Percentiles rank a stretch among this genome's conserved stretches.
Conservation (phyloP, 306 rosid genomes). For the Pachyrhizus erosus region DNA sequence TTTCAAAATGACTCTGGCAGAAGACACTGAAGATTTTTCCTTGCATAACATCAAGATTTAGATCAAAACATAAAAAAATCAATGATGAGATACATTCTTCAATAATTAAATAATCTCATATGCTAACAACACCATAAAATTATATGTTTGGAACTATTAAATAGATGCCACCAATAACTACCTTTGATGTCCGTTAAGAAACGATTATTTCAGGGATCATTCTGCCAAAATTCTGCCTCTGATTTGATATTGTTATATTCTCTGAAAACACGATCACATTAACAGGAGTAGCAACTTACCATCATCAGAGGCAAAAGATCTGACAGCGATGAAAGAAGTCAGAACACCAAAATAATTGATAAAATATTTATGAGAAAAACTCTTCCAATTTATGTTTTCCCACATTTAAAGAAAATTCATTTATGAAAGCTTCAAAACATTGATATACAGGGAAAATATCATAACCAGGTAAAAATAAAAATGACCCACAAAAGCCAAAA, state of each 20-base stretch:
- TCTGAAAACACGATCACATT: conserved; percentile 20
- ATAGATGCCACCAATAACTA: conserved; percentile 32
- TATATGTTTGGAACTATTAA: conserved; percentile 4
- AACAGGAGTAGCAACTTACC: conserved; percentile 39
- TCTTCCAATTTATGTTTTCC: conserved; percentile 25
- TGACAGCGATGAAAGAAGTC: conserved; percentile 9
- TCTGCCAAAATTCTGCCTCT: neutral
- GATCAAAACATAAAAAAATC: neutral
- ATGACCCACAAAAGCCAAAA: conserved; percentile 24
- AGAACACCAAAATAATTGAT: conserved; percentile 37
- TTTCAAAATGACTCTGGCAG: conserved; percentile 15
- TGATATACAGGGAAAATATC: conserved; percentile 31
- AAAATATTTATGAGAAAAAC: conserved; percentile 22
- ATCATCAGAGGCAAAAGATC: conserved; percentile 17
- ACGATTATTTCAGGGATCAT: conserved; percentile 17
- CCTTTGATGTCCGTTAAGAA: conserved; percentile 23
- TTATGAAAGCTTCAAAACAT: conserved; percentile 39
- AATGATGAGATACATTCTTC: neutral
- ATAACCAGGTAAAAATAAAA: conserved; percentile 19
- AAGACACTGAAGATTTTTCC: neutral
- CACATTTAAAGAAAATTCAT: conserved; percentile 25
- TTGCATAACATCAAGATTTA: conserved; percentile 2
- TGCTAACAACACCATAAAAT: conserved; percentile 10
- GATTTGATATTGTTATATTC: neutral
- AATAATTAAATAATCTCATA: conserved; percentile 15